Conservation (phyloP, 352 stramenopile genomes). For the Phytopythium aichiense region DNA sequence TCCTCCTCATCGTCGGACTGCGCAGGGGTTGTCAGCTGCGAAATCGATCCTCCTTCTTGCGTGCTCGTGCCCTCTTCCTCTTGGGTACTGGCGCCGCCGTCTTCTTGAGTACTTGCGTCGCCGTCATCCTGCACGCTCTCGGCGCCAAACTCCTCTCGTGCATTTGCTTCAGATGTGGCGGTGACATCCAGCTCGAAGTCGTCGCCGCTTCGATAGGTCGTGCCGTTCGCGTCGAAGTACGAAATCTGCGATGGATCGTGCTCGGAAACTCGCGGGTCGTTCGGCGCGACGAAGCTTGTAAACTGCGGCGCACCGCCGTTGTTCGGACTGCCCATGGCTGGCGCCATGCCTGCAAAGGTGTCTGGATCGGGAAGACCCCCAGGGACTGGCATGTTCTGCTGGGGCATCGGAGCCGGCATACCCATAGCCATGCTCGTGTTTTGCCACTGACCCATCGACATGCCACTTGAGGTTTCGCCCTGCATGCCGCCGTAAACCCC, state of each 20-base stretch:
- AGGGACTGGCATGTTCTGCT: not conserved
- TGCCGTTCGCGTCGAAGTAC: slow-evolving; percentile 66
- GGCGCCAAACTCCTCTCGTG: slow-evolving; percentile 1
- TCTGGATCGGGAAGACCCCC: not conserved
- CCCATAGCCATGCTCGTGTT: slow-evolving; percentile 3
- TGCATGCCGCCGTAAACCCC: not conserved
- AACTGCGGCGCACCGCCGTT: slow-evolving; percentile 5
- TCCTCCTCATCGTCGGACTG: slow-evolving; percentile 67
- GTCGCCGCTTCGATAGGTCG: slow-evolving; percentile 52
- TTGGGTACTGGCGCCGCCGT: not conserved
- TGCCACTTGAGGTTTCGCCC: not conserved
- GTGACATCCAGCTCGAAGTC: slow-evolving; percentile 39
- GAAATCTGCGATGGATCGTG: slow-evolving; percentile 41
- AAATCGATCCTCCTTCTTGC: slow-evolving; percentile 44
- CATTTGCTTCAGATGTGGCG: slow-evolving; percentile 3
- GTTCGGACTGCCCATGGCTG: not conserved
- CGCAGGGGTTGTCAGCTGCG: slow-evolving; percentile 60
- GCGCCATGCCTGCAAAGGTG: not conserved
- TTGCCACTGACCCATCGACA: slow-evolving; percentile 4
- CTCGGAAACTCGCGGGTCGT: slow-evolving; percentile 40
- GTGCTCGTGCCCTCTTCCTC: not conserved
- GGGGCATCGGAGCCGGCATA: not conserved
- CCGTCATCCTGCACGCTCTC: not conserved
- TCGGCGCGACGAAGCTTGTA: slow-evolving; percentile 50
- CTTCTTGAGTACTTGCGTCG: not conserved